Evolutionary conservation across 441 rosid species (phyloP).

Genomic region (Adansonia rubrostipa): DNA sequence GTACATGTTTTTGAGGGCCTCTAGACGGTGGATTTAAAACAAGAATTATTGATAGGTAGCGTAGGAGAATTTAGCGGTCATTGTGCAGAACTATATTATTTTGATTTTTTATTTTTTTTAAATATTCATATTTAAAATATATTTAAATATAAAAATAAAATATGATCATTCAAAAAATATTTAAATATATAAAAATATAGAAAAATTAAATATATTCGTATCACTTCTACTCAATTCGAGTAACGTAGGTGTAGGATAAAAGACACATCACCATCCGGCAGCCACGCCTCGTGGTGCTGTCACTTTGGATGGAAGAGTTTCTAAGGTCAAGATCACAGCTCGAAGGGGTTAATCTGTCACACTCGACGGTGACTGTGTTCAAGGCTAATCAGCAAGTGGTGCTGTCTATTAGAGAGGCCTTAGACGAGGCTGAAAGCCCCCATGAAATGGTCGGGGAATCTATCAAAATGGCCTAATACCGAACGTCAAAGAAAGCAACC

Average conservation of each 20-base stretch:
- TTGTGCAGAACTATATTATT: no score
- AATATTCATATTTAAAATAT: no score
- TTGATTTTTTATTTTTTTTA: background rate
- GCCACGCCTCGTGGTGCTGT: conserved; percentile 37
- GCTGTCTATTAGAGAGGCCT: conserved; percentile 24
- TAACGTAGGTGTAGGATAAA: conserved; percentile 6
- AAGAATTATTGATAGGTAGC: conserved; percentile 37
- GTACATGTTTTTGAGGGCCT: conserved; percentile 33
- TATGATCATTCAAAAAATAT: no score
- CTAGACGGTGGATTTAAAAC: conserved; percentile 19
- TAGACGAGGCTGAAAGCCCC: conserved; percentile 17
- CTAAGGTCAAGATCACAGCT: conserved; percentile 29
- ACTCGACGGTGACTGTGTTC: conserved; percentile 6
- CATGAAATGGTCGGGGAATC: conserved; percentile 16
- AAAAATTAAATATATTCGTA: no score
- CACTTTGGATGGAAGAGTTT: conserved; percentile 24
- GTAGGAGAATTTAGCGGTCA: conserved; percentile 16
- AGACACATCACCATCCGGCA: conserved; percentile 12
- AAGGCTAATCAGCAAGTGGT: conserved; percentile 25
- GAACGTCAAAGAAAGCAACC: no score
- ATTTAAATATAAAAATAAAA: no score
- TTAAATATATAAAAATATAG: no score
- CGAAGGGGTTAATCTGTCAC: conserved; percentile 28
- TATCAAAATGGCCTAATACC: background rate
- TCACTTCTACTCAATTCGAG: no score